A percentile compares a stretch with the other conserved stretches of the same genome.
phyloP scores from a whole-genome alignment of 202 grass and related monocot genomes.

The Cymbopogon flexuosus region DNA sequence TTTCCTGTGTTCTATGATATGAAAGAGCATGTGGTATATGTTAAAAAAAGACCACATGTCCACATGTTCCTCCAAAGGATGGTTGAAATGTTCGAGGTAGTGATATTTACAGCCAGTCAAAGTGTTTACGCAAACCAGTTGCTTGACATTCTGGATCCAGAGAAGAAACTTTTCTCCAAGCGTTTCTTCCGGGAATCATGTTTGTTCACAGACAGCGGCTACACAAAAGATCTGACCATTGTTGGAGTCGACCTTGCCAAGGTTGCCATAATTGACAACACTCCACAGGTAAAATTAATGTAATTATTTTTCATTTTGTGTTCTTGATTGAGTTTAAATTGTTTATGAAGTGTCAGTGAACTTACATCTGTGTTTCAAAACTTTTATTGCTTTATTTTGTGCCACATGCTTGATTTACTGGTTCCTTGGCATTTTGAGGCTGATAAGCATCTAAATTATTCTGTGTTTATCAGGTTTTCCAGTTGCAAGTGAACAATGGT shows the following conservation, averaged over 20 bases:
- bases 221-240: conserved; percentile 67
- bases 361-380: background rate
- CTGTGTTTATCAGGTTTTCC: conserved; percentile 55
- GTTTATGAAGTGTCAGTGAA: background rate
- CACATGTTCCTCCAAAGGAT: conserved; percentile 62
- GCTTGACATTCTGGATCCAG: conserved; percentile 61
- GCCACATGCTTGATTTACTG: background rate
- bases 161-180: conserved; percentile 48
- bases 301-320: background rate
- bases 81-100: conserved; percentile 59
- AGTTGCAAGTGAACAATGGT: conserved; percentile 79
- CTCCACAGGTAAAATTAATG: conserved; percentile 58
- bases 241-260: conserved; percentile 57
- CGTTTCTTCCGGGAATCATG: conserved; percentile 70
- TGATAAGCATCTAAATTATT: background rate
- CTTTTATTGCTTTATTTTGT: background rate
- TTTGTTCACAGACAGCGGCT: conserved; percentile 47
- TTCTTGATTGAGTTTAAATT: background rate
- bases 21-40: conserved; percentile 63
- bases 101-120: conserved; percentile 77
- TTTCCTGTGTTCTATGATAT: conserved; percentile 57
- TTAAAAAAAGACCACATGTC: conserved; percentile 66
- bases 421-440: background rate
- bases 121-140: conserved; percentile 70
- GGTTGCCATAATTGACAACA: conserved; percentile 76